Evolutionary conservation across 352 stramenopile genomes (phyloP), one percentile per base, ranked within the genome.

Genomic region (Elongisporangium anandrum): DNA sequence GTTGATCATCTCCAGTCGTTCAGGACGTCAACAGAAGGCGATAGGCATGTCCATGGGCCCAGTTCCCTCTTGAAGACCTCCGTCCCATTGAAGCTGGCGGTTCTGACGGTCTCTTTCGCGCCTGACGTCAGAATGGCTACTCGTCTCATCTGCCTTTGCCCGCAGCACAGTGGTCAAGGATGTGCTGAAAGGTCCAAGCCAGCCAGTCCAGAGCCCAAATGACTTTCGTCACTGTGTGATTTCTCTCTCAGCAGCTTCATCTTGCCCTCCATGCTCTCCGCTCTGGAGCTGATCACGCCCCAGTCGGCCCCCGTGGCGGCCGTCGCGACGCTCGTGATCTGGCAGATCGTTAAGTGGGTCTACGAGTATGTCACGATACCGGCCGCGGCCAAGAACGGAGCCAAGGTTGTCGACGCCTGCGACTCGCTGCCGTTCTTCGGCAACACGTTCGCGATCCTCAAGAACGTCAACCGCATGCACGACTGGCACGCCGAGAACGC

Each of bases 401-500:
- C 29, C 29, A 41, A 41, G 9, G 0, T 48, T 70, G 16, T 65
- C 68, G 9, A n/a, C 51, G 15, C 68, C 65, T 45, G 59, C 3
- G 68, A 68, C 19, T 85, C 77, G 22, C 70, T 87, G 13, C 77
- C 77, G 2, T 10, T 87, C 19, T 23, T 87, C 12, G 73, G 75
- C 63, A 87, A 87, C 60, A 86, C 77, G 50, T 57, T 87, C 22
- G 75, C 85, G 48, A 52, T 73, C 1, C 22, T 73, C 29, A 68
- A 54, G 24, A 77, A 89, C 22, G 66, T 67, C 22, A 17, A 57
- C 20, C 68, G 75, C 19, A 60, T 87, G 50, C 77, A 87, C 66
- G 77, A 87, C 57, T 87, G 77, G 79, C 72, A 87, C 54, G 45
- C 75, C n/a, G 75, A 89, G 57, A 87, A 47, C 77, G 67, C 55